These are phyloP conservation scores for Calycina herbarum DNA, from an alignment of 2,329 filamentous ascomycete genomes.

Conservation along the genomic window DNA sequence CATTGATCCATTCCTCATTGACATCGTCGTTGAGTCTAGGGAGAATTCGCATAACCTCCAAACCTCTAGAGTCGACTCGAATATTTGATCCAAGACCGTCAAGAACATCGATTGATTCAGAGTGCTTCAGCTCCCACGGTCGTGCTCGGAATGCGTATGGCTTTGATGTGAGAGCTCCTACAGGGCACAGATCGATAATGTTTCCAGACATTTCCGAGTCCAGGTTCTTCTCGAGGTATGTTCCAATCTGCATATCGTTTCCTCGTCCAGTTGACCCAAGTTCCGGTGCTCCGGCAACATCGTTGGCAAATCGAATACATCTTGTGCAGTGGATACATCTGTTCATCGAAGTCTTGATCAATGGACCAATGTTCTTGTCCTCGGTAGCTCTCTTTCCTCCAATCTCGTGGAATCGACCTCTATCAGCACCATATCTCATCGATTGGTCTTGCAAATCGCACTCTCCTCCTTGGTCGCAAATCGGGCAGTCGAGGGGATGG, in stretches of 20 bases:
- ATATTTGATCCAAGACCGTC: conserved; percentile 94
- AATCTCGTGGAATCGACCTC: conserved; percentile 94
- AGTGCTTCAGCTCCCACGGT: conserved; percentile 96
- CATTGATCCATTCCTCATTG: conserved; percentile 99
- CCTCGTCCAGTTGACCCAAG: conserved; percentile 92
- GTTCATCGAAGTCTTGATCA: conserved; percentile 99
- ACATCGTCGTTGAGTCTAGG: conserved; percentile 95
- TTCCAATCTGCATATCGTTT: conserved; percentile 97
- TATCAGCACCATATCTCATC: conserved; percentile 95
- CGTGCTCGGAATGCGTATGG: conserved; percentile 96
- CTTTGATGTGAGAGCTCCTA: conserved; percentile 94
- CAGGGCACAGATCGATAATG: conserved; percentile 96
- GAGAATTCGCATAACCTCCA: conserved; percentile 94
- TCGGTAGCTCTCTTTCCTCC: conserved; percentile 96
- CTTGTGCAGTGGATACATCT: conserved; percentile 98
- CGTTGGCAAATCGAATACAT: conserved; percentile 96
- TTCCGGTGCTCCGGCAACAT: conserved; percentile 93
- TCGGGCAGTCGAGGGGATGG: conserved; percentile 92
- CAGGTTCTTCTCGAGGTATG: conserved; percentile 91
- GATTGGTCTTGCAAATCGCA: conserved; percentile 99
- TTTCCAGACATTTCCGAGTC: conserved; percentile 96
- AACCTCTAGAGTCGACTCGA: conserved; percentile 84
- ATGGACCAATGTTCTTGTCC: conserved; percentile 97
- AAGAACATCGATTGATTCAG: conserved; percentile 92
- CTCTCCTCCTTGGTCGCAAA: conserved; percentile 98